A percentile compares a stretch with the other conserved stretches of the same genome.
Evolutionary conservation across 768 basidiomycete species (phyloP).

Genomic region (Tulasnella sp.): DNA sequence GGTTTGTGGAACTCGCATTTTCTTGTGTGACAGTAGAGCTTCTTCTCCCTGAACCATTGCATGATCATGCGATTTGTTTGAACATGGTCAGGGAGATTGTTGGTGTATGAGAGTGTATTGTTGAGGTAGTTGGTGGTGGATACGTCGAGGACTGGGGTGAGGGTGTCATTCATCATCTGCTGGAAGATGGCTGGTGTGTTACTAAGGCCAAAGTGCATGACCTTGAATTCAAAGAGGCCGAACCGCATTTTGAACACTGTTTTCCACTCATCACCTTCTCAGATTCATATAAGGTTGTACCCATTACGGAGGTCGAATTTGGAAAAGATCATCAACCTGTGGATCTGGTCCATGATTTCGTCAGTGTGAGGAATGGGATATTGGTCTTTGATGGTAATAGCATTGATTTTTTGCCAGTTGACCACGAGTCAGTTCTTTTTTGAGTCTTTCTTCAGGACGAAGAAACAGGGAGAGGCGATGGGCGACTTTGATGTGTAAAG

Average conservation of each 20-base stretch:
- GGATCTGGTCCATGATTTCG: conserved; percentile 17
- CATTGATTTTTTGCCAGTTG: conserved; percentile 20
- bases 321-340: conserved; percentile 18
- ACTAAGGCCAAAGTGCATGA: conserved; percentile 23
- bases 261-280: conserved; percentile 22
- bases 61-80: conserved; percentile 19
- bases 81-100: conserved; percentile 13
- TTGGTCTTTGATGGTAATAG: conserved; percentile 12
- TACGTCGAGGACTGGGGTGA: conserved; percentile 17
- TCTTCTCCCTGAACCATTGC: conserved; percentile 9
- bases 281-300: conserved; percentile 23
- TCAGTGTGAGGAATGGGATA: conserved; percentile 19
- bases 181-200: conserved; percentile 24
- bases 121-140: conserved; percentile 20
- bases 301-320: conserved; percentile 23
- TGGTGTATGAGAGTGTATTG: conserved; percentile 21
- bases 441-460: conserved; percentile 13
- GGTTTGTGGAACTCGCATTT: conserved; percentile 20
- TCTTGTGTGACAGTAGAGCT: conserved; percentile 19
- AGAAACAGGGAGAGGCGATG: conserved; percentile 15
- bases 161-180: conserved; percentile 19
- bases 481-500: conserved; percentile 29
- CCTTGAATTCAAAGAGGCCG: conserved; percentile 19
- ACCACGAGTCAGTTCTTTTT: conserved; percentile 15
- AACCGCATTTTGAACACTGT: conserved; percentile 27